phyloP scores from a whole-genome alignment of 768 basidiomycete genomes.

The Panaeolus papilionaceus region DNA sequence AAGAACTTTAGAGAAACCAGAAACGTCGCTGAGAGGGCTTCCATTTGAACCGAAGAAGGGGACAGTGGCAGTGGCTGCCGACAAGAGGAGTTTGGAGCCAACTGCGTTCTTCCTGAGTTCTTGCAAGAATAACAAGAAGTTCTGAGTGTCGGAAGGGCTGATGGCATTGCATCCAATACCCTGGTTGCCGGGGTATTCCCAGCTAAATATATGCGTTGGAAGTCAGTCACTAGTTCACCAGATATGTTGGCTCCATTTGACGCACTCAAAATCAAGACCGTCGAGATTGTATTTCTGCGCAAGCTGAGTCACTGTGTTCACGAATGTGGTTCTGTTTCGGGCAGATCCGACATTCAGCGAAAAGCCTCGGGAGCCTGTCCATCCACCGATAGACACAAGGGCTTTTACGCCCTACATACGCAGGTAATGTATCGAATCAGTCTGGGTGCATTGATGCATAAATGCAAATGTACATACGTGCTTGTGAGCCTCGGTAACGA shows the following conservation, averaged over 20 bases:
- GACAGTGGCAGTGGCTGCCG: constrained; percentile 46
- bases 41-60: constrained; percentile 56
- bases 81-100: constrained; percentile 62
- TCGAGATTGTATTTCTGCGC: constrained; percentile 61
- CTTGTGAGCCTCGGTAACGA: constrained; percentile 55
- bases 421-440: background rate
- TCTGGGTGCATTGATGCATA: background rate
- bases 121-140: constrained; percentile 83
- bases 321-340: constrained; percentile 67
- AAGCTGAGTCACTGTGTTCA: constrained; percentile 58
- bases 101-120: constrained; percentile 65
- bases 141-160: constrained; percentile 66
- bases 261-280: constrained; percentile 63
- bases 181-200: constrained; percentile 82
- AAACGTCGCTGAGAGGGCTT: constrained; percentile 66
- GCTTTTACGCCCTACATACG: constrained; percentile 58
- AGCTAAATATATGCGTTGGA: constrained; percentile 48
- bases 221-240: background rate
- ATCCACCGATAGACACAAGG: constrained; percentile 71
- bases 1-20: constrained; percentile 73
- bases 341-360: constrained; percentile 67
- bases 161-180: constrained; percentile 79
- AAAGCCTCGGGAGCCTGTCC: constrained; percentile 68
- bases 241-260: background rate
- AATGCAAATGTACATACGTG: constrained; percentile 37